Evolutionary conservation across 1,284 basidiomycete species (phyloP).

Genomic region (Rhodotorula sp.): DNA sequence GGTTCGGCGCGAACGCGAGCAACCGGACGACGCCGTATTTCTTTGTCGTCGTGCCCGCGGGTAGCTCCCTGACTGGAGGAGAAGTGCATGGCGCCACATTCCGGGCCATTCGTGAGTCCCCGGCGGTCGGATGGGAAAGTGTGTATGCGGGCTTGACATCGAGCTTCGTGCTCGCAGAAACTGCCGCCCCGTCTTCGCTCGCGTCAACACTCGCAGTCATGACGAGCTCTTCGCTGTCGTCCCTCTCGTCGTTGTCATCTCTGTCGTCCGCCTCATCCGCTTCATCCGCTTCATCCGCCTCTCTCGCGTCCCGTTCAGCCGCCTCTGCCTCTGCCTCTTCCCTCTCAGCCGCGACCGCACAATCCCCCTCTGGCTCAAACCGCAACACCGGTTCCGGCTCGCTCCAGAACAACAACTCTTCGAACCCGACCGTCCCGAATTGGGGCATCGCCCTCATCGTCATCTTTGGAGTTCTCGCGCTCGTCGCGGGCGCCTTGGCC

Average conservation of each 20-base stretch:
- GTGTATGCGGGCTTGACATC: not conserved
- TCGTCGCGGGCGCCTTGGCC: slow-evolving; percentile 64
- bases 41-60: slow-evolving; percentile 64
- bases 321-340: slow-evolving; percentile 4
- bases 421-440: slow-evolving; percentile 60
- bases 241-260: slow-evolving; percentile 42
- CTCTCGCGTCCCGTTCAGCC: not conserved
- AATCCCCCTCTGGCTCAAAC: slow-evolving; percentile 45
- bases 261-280: slow-evolving; percentile 42
- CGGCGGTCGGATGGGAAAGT: not conserved
- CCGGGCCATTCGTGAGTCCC: slow-evolving; percentile 66
- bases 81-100: slow-evolving; percentile 66
- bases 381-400: not conserved
- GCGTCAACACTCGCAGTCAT: slow-evolving; percentile 24
- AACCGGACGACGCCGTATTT: slow-evolving; percentile 64
- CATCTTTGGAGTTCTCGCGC: slow-evolving; percentile 73
- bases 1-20: slow-evolving; percentile 49
- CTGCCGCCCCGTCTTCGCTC: slow-evolving; percentile 33
- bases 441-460: slow-evolving; percentile 87
- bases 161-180: slow-evolving; percentile 16
- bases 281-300: slow-evolving; percentile 36
- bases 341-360: not conserved
- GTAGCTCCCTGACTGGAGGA: slow-evolving; percentile 57
- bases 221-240: slow-evolving; percentile 27
- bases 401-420: slow-evolving; percentile 53